Evolutionary conservation across 1,284 basidiomycete species (phyloP).

Genomic region (Coniferiporia sulphurascens): DNA sequence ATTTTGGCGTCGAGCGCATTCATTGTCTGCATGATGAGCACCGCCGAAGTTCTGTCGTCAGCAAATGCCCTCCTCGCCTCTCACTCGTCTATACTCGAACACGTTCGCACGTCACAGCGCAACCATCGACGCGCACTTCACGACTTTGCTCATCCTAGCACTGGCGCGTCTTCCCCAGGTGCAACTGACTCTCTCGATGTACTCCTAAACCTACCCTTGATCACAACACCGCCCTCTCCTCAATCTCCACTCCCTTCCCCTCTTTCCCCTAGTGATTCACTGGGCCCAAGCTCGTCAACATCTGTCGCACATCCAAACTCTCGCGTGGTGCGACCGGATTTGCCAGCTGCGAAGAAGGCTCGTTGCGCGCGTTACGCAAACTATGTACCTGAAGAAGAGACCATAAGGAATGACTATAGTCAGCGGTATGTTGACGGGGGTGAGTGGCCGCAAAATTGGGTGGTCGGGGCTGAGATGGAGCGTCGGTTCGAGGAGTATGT

Average conservation of each 20-base stretch:
- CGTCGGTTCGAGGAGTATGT: conserved; percentile 90
- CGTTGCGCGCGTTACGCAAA: conserved; percentile 63
- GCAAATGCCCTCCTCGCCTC: conserved; percentile 36
- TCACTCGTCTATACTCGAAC: conserved; percentile 36
- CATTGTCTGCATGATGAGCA: conserved; percentile 8
- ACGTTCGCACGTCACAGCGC: conserved; percentile 35
- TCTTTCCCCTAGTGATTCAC: conserved; percentile 29
- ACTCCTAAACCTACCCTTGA: conserved; percentile 37
- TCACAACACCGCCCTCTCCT: conserved; percentile 29
- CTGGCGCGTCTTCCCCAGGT: conserved; percentile 25
- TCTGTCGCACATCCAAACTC: conserved; percentile 38
- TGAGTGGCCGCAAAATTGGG: conserved; percentile 88
- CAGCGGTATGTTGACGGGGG: conserved; percentile 87
- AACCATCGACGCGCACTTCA: conserved; percentile 32
- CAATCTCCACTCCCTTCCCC: conserved; percentile 41
- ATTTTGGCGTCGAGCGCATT: too few species aligned
- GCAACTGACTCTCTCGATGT: conserved; percentile 39
- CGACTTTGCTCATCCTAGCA: conserved; percentile 25
- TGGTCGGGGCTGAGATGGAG: conserved; percentile 80
- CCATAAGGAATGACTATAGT: conserved; percentile 92
- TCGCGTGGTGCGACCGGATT: conserved; percentile 43
- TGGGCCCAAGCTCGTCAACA: conserved; percentile 23
- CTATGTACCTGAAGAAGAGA: conserved; percentile 89
- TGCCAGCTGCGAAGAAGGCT: conserved; percentile 67
- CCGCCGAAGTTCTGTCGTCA: conserved; percentile 24